Base-by-base conservation (phyloP, 257 asterid genomes). In the Marsdenia floribunda region DNA sequence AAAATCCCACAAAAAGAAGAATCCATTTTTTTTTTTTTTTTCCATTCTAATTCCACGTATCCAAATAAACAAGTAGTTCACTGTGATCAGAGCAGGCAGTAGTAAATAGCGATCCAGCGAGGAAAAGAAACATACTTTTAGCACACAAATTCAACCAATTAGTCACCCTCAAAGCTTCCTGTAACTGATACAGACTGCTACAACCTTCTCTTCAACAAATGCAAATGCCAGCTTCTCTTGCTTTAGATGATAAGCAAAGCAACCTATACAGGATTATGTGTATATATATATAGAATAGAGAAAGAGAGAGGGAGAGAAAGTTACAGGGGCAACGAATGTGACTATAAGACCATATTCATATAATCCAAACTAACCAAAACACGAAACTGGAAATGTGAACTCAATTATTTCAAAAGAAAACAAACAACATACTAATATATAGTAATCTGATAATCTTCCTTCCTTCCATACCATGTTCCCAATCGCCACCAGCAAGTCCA, bases 161-260 rank as follows among this genome's bases (percentile, higher is more conserved):
- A n/a, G n/a, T n/a, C n/a, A 35, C 5, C 18, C 37, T 24, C 37
- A 59, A 11, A 24, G 18, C 65, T 59, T 59, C 37, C 16, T 61
- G 18, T 14, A 13, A 6, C 18, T 10, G 16, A 29, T 10, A 35
- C 3, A 22, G 21, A 5, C n/a, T 35, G 70, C 19, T 64, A 1
- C 47, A 18, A 44, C n/a, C 5, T 64, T 26, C 47, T 18, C 49
- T 24, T 33, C 6, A 33, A 14, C 18, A n/a, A 16, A 37, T 15
- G 47, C 13, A 37, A 37, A 64, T 18, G 24, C 38, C 14, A 5
- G 26, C 22, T 64, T 35, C 24, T 64, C 52, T 7, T 11, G 67
- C 67, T 29, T 61, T 61, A 61, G 42, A 26, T 33, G 68, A 65
- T 37, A 38, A 65, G 70, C 49, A 65, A 38, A 18, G 69, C 24